A percentile compares a stretch with the other conserved stretches of the same genome.
Conservation (phyloP, 2,329 filamentous ascomycete species). For the Curvularia hawaiiensis region DNA sequence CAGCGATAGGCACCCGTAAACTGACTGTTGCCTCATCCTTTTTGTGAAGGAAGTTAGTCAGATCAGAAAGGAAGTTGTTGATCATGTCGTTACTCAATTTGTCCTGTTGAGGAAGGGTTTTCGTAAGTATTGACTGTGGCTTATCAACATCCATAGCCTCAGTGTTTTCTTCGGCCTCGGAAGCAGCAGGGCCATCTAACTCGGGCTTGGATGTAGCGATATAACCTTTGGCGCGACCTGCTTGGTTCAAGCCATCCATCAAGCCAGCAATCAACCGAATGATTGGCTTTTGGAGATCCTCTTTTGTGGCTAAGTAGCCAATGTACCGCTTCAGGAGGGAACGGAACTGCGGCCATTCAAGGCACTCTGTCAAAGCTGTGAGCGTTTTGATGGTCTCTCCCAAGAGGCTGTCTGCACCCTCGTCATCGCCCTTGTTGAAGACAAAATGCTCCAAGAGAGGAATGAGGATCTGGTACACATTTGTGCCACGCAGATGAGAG, state of each 20-base stretch:
- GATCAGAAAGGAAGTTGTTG: constrained; percentile 75
- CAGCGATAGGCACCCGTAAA: constrained; percentile 85
- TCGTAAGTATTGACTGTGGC: constrained; percentile 55
- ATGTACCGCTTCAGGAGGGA: constrained; percentile 84
- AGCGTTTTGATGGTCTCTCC: constrained; percentile 86
- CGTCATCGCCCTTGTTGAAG: constrained; percentile 81
- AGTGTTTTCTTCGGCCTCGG: constrained; percentile 21
- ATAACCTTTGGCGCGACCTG: constrained; percentile 50
- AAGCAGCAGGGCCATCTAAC: constrained; percentile 51
- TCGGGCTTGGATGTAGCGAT: constrained; percentile 22
- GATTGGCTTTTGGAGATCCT: constrained; percentile 83
- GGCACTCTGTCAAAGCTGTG: constrained; percentile 70
- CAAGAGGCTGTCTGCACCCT: constrained; percentile 76
- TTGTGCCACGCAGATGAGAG: constrained; percentile 72
- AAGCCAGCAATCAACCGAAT: constrained; percentile 81
- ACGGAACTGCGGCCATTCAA: constrained; percentile 92
- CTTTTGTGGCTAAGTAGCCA: constrained; percentile 78
- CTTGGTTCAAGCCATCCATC: constrained; percentile 73
- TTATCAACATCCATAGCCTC: constrained; percentile 34
- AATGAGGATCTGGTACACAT: constrained; percentile 84
- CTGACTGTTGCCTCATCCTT: constrained; percentile 96
- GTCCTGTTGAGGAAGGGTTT: constrained; percentile 67
- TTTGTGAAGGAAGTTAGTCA: constrained; percentile 86
- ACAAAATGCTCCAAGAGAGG: constrained; percentile 94
- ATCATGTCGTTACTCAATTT: constrained; percentile 76